Evolutionary conservation across 2,329 filamentous ascomycete species (phyloP).

Genomic region (Eutypella sp.): DNA sequence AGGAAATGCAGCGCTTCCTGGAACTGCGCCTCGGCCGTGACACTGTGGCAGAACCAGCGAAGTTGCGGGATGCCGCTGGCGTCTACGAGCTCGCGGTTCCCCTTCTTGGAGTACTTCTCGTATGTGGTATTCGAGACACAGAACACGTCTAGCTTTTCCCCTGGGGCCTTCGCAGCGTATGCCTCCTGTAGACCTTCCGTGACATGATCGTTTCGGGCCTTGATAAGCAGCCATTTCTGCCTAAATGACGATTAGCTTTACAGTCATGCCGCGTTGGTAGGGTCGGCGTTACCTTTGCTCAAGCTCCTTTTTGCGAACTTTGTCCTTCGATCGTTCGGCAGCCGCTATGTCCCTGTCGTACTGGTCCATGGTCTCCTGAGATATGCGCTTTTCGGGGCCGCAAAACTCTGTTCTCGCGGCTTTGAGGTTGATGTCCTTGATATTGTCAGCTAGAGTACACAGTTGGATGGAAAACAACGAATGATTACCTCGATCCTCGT

Average conservation of each 20-base stretch:
- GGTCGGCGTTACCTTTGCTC: constrained; percentile 15
- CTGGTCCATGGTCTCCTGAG: constrained; percentile 9
- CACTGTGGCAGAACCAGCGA: constrained; percentile 27
- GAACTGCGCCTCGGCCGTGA: constrained; percentile 28
- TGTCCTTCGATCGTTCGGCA: constrained; percentile 18
- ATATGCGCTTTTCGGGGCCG: constrained; percentile 18
- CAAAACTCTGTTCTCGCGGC: constrained; percentile 22
- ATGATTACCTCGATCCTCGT: constrained; percentile 25
- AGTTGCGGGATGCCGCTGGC: constrained; percentile 28
- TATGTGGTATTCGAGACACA: constrained; percentile 32
- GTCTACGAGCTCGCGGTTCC: constrained; percentile 19
- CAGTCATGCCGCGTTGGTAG: background rate
- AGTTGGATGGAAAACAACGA: background rate
- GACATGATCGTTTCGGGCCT: constrained; percentile 26
- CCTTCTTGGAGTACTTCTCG: constrained; percentile 26
- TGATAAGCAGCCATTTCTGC: constrained; percentile 23
- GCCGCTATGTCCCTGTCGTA: constrained; percentile 23
- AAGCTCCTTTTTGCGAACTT: constrained; percentile 16
- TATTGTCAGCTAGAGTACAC: background rate
- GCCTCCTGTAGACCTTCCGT: constrained; percentile 18
- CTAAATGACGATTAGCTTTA: constrained; percentile 10
- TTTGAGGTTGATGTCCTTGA: constrained; percentile 25
- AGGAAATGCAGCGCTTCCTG: constrained; percentile 26
- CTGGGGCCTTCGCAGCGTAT: constrained; percentile 20
- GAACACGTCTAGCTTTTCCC: constrained; percentile 25